Evolutionary conservation across 2,329 filamentous ascomycete species (phyloP), one percentile per base, ranked within the genome.

Genomic region (Xylariaceae sp.): DNA sequence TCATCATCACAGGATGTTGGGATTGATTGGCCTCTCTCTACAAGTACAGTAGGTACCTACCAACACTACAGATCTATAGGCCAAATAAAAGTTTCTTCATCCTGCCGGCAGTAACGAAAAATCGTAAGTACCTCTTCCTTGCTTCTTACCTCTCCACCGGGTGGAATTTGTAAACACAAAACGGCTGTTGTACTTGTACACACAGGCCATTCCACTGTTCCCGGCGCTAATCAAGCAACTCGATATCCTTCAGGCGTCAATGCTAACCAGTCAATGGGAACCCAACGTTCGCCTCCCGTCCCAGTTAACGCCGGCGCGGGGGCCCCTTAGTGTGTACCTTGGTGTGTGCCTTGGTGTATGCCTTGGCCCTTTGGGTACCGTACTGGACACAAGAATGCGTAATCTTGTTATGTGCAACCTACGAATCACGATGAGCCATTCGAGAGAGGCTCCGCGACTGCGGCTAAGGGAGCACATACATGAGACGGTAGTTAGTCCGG

Each of bases 251-350:
- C 28, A 17, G 43, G 43, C 43, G 21, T 17, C 43, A 46, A 46
- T 34, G 43, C n/a, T n/a, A n/a, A n/a, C n/a, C n/a, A n/a, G n/a
- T n/a, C n/a, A 31, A 51, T 57, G 12, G 49, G 23, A 51, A 58
- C 58, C 58, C 54, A 60, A 60, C 40, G 44, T 43, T 53, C 39
- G 41, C 39, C 45, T 52, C 26, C n/a, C n/a, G n/a, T n/a, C n/a
- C 45, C 40, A 43, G 11, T 37, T 23, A 19, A n/a, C 36, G 36
- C 37, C 23, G 17, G 17, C 41, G 48, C 52, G 44, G 31, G n/a
- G n/a, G n/a, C n/a, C n/a, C n/a, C n/a, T n/a, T n/a, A n/a, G n/a
- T n/a, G n/a, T n/a, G n/a, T n/a, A n/a, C n/a, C n/a, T n/a, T n/a
- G n/a, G n/a, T n/a, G n/a, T n/a, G n/a, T n/a, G n/a, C n/a, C n/a